Evolutionary conservation across 768 basidiomycete genomes (phyloP).

Genomic region (Lentinula detonsa): DNA sequence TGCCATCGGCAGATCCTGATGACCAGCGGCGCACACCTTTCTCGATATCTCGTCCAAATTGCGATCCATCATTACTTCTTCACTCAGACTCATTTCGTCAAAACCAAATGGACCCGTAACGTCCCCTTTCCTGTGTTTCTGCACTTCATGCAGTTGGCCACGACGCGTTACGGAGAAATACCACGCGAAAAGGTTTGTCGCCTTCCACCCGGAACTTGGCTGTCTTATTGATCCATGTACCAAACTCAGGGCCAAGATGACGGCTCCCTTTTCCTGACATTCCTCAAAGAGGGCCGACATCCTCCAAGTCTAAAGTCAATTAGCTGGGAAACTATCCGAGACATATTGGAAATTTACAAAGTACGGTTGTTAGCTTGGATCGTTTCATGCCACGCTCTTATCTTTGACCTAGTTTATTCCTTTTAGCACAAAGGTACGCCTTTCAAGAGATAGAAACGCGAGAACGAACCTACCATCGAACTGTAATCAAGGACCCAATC

Average conservation of each 20-base stretch:
- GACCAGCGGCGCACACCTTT: constrained; percentile 70
- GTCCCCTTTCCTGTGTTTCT: constrained; percentile 55
- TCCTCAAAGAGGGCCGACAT: constrained; percentile 65
- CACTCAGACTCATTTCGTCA: constrained; percentile 67
- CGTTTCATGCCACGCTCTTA: constrained; percentile 9
- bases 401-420: constrained; percentile 58
- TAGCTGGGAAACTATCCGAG: constrained; percentile 59
- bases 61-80: constrained; percentile 78
- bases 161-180: constrained; percentile 56
- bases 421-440: constrained; percentile 59
- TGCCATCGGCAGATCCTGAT: constrained; percentile 52
- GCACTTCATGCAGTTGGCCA: constrained; percentile 57
- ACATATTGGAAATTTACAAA: constrained; percentile 65
- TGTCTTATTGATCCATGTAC: constrained; percentile 1
- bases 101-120: constrained; percentile 67
- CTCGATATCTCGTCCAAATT: constrained; percentile 73
- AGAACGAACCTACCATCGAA: neutral
- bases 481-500: constrained; percentile 54
- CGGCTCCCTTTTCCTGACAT: constrained; percentile 54
- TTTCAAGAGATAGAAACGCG: neutral
- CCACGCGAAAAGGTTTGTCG: constrained; percentile 48
- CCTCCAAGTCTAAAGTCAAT: constrained; percentile 53
- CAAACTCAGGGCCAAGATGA: constrained; percentile 60
- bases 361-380: constrained; percentile 28
- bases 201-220: neutral